Evolutionary conservation across 257 asterid genomes (phyloP), one percentile per base, ranked within the genome.

Genomic region (Ligustrum vulgare): DNA sequence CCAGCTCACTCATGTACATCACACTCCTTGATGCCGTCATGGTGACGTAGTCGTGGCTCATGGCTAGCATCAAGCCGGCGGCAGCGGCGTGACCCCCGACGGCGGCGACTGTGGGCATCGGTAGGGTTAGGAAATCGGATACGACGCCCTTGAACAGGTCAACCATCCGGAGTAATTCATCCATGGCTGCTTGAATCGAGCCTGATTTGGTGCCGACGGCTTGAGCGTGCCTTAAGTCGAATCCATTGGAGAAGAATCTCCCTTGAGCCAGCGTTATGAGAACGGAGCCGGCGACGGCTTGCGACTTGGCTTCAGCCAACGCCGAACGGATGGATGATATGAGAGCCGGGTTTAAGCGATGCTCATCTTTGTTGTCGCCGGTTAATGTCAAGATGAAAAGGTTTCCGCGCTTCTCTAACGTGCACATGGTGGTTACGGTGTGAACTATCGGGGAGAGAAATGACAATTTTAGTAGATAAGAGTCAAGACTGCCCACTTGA

Each of bases 31-130:
- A 83, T 6, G 89, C 76, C 75, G 89, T 86, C 98, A 93, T 93
- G 39, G 81, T 41, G 16, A 87, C 76, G 62, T 93, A 93, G 51
- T 93, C 98, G 72, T 93, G 96, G 78, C 87, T 73, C 86, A 89
- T 73, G n/a, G 96, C 97, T 6, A 93, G 67, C 68, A 87, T 45
- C 77, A 93, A 15, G 25, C 98, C 98, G 16, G 97, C 92, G 31
- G 94, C 98, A 15, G 97, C 94, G 1, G 98, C 98, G 76, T 93
- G 98, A 1, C 98, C 97, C 18, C 89, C 88, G 70, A 93, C 84
- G 75, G 96, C 93, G 22, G 97, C 97, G 34, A 93, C 77, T 1
- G 98, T 91, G 43, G 98, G 98, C 83, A 93, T 86, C 0, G 97
- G 96, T 5, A 93, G 90, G 10, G 90, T 83, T 58, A 89, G 80